phyloP scores from a whole-genome alignment of 495 filamentous ascomycete genomes.

The Aspergillus ostianus region DNA sequence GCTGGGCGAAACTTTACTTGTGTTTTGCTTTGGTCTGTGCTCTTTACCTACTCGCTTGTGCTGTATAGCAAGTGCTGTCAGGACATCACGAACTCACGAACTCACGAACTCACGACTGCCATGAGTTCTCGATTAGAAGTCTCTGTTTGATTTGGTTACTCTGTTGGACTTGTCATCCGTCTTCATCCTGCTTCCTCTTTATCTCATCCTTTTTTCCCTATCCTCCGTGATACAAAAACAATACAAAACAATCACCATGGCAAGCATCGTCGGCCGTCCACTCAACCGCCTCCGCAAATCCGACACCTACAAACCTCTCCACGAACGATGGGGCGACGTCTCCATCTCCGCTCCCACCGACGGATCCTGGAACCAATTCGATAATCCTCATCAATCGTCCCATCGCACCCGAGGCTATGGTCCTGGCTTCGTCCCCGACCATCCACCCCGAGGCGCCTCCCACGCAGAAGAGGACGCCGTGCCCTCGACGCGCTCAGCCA shows the following conservation, averaged over 20 bases:
- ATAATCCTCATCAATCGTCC: conserved; percentile 30
- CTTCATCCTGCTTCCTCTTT: background rate
- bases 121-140: background rate
- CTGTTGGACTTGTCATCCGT: background rate
- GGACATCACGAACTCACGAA: too few relatives aligned
- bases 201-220: background rate
- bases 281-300: conserved; percentile 35
- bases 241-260: conserved; percentile 31
- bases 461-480: conserved; percentile 11
- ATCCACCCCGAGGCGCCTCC: conserved; percentile 5
- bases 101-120: too few relatives aligned
- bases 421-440: conserved; percentile 29
- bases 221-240: background rate
- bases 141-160: background rate
- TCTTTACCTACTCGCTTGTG: too few relatives aligned
- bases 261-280: conserved; percentile 29
- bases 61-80: background rate
- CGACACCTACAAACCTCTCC: conserved; percentile 29
- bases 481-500: conserved; percentile 13
- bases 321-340: conserved; percentile 43
- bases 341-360: conserved; percentile 37
- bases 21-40: background rate
- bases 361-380: conserved; percentile 42
- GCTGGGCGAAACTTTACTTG: background rate
- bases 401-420: conserved; percentile 24